Evolutionary conservation across 345 rosid species (phyloP), one percentile per base, ranked within the genome.

Genomic region (Lagerstroemia speciosa): DNA sequence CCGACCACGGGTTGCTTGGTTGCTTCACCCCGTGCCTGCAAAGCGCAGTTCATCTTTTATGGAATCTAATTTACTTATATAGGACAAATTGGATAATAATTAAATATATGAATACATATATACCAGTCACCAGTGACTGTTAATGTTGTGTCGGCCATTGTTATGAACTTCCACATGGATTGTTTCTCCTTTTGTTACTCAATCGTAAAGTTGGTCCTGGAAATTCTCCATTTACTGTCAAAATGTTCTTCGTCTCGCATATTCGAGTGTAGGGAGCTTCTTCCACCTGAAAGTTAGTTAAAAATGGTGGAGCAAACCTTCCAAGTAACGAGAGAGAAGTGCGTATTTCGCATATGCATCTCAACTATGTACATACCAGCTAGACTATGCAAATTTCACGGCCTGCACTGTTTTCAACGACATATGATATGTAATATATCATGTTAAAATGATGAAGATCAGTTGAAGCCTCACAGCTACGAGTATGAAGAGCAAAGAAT

Each of bases 11-110:
- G 65, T 62, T 71, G 46, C 73, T 63, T 9, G 71, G 71, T 64
- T 76, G 79, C 60, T 33, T 72, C 64, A 76, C 79, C 43, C 79
- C 79, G 20, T 76, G 79, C 79, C 73, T 64, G 46, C 29, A 67
- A 43, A 36, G 8, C n/a, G 38, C 38, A 36, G 7, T 36, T 1
- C 38, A 36, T 36, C 38, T n/a, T n/a, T n/a, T n/a, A n/a, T n/a
- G n/a, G n/a, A n/a, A n/a, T n/a, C n/a, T n/a, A n/a, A n/a, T 36
- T 36, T 36, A 36, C 38, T 36, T 36, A 9, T 36, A 36, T 36
- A 36, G 38, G 8, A 36, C 38, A 36, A 36, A 36, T 36, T 36
- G 38, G 5, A 36, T 36, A 9, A 36, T 4, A 36, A 9, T 36
- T 36, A 36, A 4, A 36, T 36, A 36, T 9, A 36, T 36, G 8